These are phyloP conservation scores for Suillus americanus DNA, from an alignment of 768 basidiomycete genomes.

Conservation along the genomic window DNA sequence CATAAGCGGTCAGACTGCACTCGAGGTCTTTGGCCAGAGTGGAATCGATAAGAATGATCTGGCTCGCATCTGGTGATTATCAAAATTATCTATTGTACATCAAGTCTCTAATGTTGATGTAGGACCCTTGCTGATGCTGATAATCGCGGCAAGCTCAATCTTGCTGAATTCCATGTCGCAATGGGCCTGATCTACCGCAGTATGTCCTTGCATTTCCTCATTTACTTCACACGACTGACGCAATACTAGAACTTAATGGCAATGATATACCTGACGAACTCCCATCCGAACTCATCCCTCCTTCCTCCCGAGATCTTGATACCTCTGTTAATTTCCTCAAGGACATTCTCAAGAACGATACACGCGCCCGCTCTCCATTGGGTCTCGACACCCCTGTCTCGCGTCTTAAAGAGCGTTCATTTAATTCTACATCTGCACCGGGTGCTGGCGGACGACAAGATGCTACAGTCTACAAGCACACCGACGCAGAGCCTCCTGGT, in stretches of 20 bases:
- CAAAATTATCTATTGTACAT: background rate
- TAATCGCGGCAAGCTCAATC: slow-evolving; percentile 92
- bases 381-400: slow-evolving; percentile 55
- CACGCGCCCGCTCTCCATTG: slow-evolving; percentile 66
- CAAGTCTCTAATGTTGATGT: slow-evolving; percentile 4
- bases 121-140: slow-evolving; percentile 93
- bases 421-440: slow-evolving; percentile 53
- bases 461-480: slow-evolving; percentile 90
- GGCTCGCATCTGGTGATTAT: slow-evolving; percentile 85
- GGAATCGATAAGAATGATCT: slow-evolving; percentile 87
- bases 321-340: slow-evolving; percentile 88
- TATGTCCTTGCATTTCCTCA: slow-evolving; percentile 41
- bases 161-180: slow-evolving; percentile 96
- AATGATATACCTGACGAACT: slow-evolving; percentile 86
- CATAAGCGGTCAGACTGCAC: slow-evolving; percentile 79
- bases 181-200: slow-evolving; percentile 98
- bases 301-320: slow-evolving; percentile 87
- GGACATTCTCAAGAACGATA: slow-evolving; percentile 84
- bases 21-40: slow-evolving; percentile 93
- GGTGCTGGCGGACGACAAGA: slow-evolving; percentile 69
- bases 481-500: slow-evolving; percentile 54
- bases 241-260: slow-evolving; percentile 76
- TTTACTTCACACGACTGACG: background rate
- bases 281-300: slow-evolving; percentile 87
- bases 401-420: slow-evolving; percentile 67